Base-by-base conservation (phyloP, 2,329 filamentous ascomycete species). In the Aspergillus thermomutatus region DNA sequence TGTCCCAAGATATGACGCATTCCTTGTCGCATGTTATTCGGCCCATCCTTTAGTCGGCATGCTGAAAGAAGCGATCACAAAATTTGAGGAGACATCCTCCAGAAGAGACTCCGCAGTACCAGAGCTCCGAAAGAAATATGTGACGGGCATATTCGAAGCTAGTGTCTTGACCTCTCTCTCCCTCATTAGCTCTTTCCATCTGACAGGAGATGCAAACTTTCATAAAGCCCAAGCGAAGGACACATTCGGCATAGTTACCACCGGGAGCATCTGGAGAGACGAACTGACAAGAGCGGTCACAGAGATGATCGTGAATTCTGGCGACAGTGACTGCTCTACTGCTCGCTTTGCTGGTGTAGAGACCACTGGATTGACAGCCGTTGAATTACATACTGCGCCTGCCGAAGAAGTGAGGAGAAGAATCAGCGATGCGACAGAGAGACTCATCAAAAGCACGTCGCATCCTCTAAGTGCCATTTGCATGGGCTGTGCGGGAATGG, bases 401-500 rank as follows among this genome's bases (percentile, higher is more conserved):
- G 80, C 82, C 0, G 84, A 84, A 8, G 80, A 89, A 59, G 85
- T 97, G 40, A 78, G 79, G 40, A 71, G 71, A 57, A 86, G 84
- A 66, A 84, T 97, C 69, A 86, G 81, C 62, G 81, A 84, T 17
- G 91, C 92, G 0, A 89, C 90, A 0, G 83, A 81, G 70, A 78
- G 81, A 51, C 75, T 96, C 26, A 74, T 96, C 27, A 71, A 69
- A 7, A 79, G 78, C 11, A 75, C 68, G 8, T 55, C 63, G 6
- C 56, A 81, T 0, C 77, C 79, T 3, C 83, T 92, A 0, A 78
- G 80, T 4, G 89, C 87, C 25, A 84, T 97, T 7, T 89, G 91
- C 67, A 82, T 97, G 78, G 92, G 92, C 0, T 97, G 92, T 71
- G 92, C 90, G 2, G 92, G 92, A 0, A 96, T 97, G 92, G 87